A percentile compares a stretch with the other conserved stretches of the same genome.
Evolutionary conservation across 192 early-diverging fungal genomes (phyloP).

Genomic region (Tieghemiomyces parasiticus): DNA sequence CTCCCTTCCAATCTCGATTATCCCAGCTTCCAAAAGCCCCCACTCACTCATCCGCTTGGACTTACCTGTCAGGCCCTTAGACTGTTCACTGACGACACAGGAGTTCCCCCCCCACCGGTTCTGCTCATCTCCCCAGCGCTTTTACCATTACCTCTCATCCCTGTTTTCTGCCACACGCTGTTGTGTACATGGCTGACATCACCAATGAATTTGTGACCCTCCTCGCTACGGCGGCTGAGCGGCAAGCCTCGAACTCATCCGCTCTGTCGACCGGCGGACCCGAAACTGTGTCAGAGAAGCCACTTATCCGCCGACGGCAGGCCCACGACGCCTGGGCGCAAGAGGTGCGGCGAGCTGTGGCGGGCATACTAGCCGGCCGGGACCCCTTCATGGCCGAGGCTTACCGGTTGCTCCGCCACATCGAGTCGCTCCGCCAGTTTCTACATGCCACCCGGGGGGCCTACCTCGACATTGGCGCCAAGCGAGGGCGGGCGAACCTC

Average conservation of each 20-base stretch:
- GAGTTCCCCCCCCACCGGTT: no score
- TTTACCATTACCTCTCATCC: no score
- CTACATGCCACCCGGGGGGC: constrained; percentile 33
- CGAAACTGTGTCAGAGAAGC: no score
- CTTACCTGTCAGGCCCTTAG: no score
- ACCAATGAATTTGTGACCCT: neutral
- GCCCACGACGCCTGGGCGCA: neutral
- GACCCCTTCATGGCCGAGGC: constrained; percentile 39
- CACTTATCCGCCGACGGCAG: neutral
- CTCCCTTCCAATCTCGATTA: no score
- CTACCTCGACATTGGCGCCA: constrained; percentile 28
- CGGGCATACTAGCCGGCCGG: neutral
- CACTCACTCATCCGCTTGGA: no score
- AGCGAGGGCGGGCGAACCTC: neutral
- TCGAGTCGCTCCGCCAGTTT: constrained; percentile 30
- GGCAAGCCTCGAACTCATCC: no score
- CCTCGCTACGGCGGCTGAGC: neutral
- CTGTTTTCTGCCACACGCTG: no score
- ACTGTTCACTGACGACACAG: no score
- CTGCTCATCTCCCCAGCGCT: no score
- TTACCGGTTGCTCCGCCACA: constrained; percentile 36
- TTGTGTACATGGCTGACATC: neutral
- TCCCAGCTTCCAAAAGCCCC: no score
- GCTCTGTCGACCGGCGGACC: no score
- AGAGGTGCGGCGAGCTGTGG: neutral